Conservation (phyloP, 202 grass and related monocot species). For the Saccharum hybrid region DNA sequence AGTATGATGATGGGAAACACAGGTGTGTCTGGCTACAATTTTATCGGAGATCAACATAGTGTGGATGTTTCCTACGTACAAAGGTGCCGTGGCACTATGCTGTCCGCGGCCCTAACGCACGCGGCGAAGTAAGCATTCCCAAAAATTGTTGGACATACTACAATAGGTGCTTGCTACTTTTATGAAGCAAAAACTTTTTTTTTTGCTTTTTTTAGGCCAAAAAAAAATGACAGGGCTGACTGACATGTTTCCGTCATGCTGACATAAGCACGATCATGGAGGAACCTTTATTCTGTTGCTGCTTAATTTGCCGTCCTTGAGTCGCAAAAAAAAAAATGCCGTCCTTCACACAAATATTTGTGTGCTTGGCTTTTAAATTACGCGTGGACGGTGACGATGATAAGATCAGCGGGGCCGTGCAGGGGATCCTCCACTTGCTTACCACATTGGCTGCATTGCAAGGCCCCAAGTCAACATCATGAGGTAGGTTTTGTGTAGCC, state of each 20-base stretch:
- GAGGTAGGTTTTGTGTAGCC: conserved; percentile 39
- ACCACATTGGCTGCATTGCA: background rate
- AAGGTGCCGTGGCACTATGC: background rate
- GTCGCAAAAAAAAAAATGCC: too few relatives aligned
- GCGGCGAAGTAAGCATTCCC: too few relatives aligned
- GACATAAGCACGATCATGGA: background rate
- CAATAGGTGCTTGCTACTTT: background rate
- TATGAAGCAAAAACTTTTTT: background rate
- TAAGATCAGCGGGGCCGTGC: conserved; percentile 23
- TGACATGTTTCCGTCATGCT: background rate
- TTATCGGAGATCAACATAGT: too few relatives aligned
- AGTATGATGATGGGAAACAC: too few relatives aligned
- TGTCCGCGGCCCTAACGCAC: too few relatives aligned
- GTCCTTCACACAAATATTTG: background rate
- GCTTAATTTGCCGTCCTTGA: background rate
- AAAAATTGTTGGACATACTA: background rate
- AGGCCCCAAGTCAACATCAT: conserved; percentile 30
- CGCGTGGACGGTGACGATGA: conserved; percentile 37
- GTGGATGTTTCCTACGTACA: too few relatives aligned
- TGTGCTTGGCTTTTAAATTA: conserved; percentile 23
- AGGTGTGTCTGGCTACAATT: too few relatives aligned
- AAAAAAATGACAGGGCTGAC: background rate
- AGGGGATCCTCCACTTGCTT: background rate
- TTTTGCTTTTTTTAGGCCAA: too few relatives aligned
- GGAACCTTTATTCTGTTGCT: background rate